These are phyloP conservation scores for Ophiostoma himal-ulmi DNA, from an alignment of 2,329 filamentous ascomycete genomes.

Conservation along the genomic window DNA sequence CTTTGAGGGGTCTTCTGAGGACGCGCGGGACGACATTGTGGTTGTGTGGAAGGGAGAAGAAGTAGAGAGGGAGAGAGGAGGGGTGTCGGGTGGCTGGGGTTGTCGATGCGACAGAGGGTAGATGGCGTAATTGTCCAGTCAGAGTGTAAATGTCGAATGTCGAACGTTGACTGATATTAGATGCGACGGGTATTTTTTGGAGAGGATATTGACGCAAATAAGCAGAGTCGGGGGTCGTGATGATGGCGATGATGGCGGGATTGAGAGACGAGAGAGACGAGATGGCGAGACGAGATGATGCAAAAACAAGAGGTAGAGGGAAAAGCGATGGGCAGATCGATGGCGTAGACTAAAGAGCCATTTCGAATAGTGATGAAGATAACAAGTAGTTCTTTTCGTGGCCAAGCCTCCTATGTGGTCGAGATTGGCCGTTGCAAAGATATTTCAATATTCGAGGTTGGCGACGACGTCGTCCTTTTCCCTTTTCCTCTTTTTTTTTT, in stretches of 20 bases:
- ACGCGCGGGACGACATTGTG: slow-evolving; percentile 25
- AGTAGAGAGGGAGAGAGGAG: not conserved
- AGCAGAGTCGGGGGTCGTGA: not conserved
- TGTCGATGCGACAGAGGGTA: not conserved
- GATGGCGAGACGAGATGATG: not conserved
- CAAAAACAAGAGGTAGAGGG: not conserved
- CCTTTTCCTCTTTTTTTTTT: slow-evolving; percentile 13
- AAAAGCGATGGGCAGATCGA: not conserved
- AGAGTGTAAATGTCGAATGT: not conserved
- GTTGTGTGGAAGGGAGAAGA: not conserved
- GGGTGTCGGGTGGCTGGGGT: not conserved
- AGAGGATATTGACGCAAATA: not conserved
- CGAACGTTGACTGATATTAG: not conserved
- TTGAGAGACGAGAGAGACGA: too few relatives aligned
- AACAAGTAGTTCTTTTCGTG: not conserved
- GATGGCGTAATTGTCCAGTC: not conserved
- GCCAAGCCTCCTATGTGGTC: not conserved
- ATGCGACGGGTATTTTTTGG: not conserved
- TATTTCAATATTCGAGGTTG: slow-evolving; percentile 12
- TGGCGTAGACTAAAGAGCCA: slow-evolving; percentile 9
- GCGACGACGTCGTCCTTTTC: slow-evolving; percentile 13
- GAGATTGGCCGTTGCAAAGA: not conserved
- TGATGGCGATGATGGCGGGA: not conserved
- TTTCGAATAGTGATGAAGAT: not conserved
- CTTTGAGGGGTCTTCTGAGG: slow-evolving; percentile 37